These are phyloP conservation scores for Apophysomyces elegans DNA, from an alignment of 371 early-diverging fungal genomes.

Conservation along the genomic window DNA sequence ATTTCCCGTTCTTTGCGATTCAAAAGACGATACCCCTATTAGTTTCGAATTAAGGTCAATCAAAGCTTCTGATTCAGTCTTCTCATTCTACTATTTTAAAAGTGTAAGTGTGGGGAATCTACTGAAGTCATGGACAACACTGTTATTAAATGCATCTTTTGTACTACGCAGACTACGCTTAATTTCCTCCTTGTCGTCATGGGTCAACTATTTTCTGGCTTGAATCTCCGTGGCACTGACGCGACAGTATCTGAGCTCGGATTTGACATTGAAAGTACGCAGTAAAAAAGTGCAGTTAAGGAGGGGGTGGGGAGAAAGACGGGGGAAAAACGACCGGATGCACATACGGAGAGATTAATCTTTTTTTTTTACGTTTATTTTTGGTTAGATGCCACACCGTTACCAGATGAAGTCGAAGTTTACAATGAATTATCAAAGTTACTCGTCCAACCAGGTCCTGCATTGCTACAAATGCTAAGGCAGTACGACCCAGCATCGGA, in stretches of 20 bases:
- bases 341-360: constrained; percentile 10
- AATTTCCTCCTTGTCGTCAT: constrained; percentile 24
- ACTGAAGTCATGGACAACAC: background rate
- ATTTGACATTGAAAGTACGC: constrained; percentile 60
- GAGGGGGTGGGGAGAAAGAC: background rate
- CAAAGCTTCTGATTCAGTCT: background rate
- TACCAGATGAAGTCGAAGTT: constrained; percentile 54
- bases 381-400: constrained; percentile 40
- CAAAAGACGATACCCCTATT: background rate
- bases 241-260: constrained; percentile 50
- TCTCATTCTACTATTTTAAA: constrained; percentile 1
- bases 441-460: constrained; percentile 52
- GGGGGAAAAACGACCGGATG: constrained; percentile 1
- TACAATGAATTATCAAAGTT: constrained; percentile 51
- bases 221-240: constrained; percentile 42
- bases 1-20: background rate
- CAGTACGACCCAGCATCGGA: constrained; percentile 54
- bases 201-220: constrained; percentile 49
- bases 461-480: constrained; percentile 52
- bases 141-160: constrained; percentile 9
- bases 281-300: background rate
- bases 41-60: background rate
- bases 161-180: constrained; percentile 11
- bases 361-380: background rate
- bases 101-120: constrained; percentile 1